Evolutionary conservation across 1,284 basidiomycete species (phyloP), one percentile per base, ranked within the genome.

Genomic region (Rhodotorula sp.): DNA sequence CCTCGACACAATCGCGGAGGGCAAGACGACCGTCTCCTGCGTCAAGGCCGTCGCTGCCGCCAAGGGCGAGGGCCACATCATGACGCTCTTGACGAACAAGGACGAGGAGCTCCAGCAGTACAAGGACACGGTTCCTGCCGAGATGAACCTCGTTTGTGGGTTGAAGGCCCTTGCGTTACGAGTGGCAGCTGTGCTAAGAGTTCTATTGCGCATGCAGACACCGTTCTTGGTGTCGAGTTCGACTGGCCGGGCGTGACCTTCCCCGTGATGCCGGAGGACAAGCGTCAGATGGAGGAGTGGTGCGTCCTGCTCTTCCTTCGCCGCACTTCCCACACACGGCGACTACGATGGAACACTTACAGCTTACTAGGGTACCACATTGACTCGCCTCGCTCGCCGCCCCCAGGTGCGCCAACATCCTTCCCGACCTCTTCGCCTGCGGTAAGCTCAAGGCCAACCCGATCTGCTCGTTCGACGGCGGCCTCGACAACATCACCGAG

Each of bases 1-100:
- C 1, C 64, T 76, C 55, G 76, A 76, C 66, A 71, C 69, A 16
- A 76, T 76, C 56, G 55, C 70, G 8, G 74, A 76, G 61, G 67
- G 68, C 22, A 73, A 71, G n/a, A 74, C 70, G 28, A 69, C 72
- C 20, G 54, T 63, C 50, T 55, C 53, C 22, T 62, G 65, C 31
- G 70, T 65, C 37, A 70, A 72, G 37, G 57, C 64, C 6, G 47
- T 65, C 52, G 31, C 56, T 1, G 70, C 67, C 59, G 58, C 55
- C 2, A 28, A 47, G 3, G 63, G 65, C 20, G 62, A 64, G 37
- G 72, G 76, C 8, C 67, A 74, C 40, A 67, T 76, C 26, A 59
- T 74, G n/a, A 71, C 67, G 18, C 64, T 74, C 46, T 52, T 76
- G 3, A 61, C 67, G n/a, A 60, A 62, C 55, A 52, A 68, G 44